Evolutionary conservation across 805 yeast genomes (phyloP), one percentile per base, ranked within the genome.

Genomic region (Allodekkera sacchari): DNA sequence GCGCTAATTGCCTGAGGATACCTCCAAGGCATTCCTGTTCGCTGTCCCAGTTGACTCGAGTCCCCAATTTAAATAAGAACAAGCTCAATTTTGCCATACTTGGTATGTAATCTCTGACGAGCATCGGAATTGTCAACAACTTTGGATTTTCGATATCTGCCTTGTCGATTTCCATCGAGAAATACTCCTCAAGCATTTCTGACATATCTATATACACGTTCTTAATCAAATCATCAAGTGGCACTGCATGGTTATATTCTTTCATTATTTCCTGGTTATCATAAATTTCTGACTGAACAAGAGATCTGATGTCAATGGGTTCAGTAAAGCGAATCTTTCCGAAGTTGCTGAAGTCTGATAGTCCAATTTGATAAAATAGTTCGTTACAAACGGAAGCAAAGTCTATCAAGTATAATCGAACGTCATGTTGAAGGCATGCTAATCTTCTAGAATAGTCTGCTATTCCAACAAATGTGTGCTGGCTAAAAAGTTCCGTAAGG

Each of bases 141-240:
- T 41, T 41, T 1, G 61, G 59, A n/a, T 53, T 55, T 6, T 54
- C 57, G 5, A 50, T 48, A 10, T 52, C 63, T 2, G 50, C 45
- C 1, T 34, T 43, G 14, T 46, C 47, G 3, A 81, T 42, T 2
- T 43, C 55, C 6, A 85, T 63, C 5, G 68, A 63, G 51, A 88
- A 92, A 44, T 92, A 92, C 43, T 88, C 96, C 5, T 57, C 47
- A 25, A 82, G 62, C 97, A 92, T 89, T 3, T 76, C 85, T 13
- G 58, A 59, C 88, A 83, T 81, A 0, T 52, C 59, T 1, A 43
- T 38, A 28, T 40, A 45, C 16, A 34, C 26, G 1, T 24, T 22
- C 7, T 22, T 15, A 6, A 42, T n/a, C 2, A 41, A 20, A 2
- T 32, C 37, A 8, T 45, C 47, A 7, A 43, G 17, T 4, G 32